Evolutionary conservation across 2,329 filamentous ascomycete species (phyloP), one percentile per base, ranked within the genome.

Genomic region (Aspergillus puulaauensis): DNA sequence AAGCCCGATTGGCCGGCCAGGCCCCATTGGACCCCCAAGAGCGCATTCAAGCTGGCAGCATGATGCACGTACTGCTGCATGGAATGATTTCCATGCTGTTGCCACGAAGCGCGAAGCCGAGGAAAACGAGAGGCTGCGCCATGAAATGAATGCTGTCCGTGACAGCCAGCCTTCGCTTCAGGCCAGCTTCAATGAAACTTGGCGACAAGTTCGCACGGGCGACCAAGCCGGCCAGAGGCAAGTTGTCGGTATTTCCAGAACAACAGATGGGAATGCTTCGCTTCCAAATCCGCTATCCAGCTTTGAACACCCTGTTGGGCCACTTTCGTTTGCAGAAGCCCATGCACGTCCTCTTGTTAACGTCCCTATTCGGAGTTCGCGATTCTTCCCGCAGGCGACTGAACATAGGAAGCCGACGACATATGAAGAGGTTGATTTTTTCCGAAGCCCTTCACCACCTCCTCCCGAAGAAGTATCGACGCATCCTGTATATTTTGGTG

Each of bases 381-480:
- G 79, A 15, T 81, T 81, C 65, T 81, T 81, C 66, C 79, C 79
- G 23, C 73, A 73, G 44, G 71, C 59, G 40, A 72, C 67, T 24
- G 77, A 77, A 59, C 71, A 67, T 47, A 75, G 68, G 67, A 73
- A 64, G 59, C 66, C 69, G 40, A 56, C 69, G 41, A 56, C 64
- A 31, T 64, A 61, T 56, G 68, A 70, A 50, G 71, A 74, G 52
- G 54, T 57, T 50, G 72, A 70, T 55, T 70, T 69, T 59, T 64
- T 70, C 57, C 72, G 71, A 55, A 77, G 73, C 57, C 74, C 74
- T 31, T 82, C 79, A 23, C 79, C 84, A 31, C 83, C 83, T 35
- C 85, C 85, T 6, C 85, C 85, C 5, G 85, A 87, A 63, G 77
- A 79, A 56, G 64, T 75, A 65, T 81, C 81, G 5, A 79, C 77